Conservation (phyloP, 441 rosid genomes). For the Populus trichocarpa region DNA sequence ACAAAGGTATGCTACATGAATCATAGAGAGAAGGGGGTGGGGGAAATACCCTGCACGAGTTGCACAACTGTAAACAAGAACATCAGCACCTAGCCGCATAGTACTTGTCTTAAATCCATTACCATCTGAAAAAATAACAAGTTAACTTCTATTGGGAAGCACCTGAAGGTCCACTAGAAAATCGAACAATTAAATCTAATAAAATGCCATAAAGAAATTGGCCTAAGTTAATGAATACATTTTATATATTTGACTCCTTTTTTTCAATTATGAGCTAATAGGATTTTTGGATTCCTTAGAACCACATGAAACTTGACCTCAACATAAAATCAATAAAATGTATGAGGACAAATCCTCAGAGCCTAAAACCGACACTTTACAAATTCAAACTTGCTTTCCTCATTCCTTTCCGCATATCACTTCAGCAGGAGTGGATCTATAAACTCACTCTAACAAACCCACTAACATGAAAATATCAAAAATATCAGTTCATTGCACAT, state of each 20-base stretch:
- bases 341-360: not conserved
- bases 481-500: not conserved
- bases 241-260: not conserved
- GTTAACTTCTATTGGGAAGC: not conserved
- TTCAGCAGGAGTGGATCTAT: not conserved
- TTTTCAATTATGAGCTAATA: not conserved
- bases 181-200: not conserved
- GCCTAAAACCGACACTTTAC: not conserved
- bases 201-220: not conserved
- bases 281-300: not conserved
- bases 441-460: not conserved
- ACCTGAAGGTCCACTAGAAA: not conserved
- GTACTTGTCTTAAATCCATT: conserved; percentile 99
- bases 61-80: conserved; percentile 69
- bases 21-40: not conserved
- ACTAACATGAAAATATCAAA: not conserved
- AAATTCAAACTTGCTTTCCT: not conserved
- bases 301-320: not conserved
- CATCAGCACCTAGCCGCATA: conserved; percentile 97
- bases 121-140: conserved; percentile 58
- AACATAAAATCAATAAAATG: not conserved
- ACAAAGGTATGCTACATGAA: conserved; percentile 1
- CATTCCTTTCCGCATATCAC: not conserved
- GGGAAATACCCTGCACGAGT: conserved; percentile 51
- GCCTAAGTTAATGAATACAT: not conserved